Base-by-base conservation (phyloP, 2,329 filamentous ascomycete species). In the Colletotrichum incanum region DNA sequence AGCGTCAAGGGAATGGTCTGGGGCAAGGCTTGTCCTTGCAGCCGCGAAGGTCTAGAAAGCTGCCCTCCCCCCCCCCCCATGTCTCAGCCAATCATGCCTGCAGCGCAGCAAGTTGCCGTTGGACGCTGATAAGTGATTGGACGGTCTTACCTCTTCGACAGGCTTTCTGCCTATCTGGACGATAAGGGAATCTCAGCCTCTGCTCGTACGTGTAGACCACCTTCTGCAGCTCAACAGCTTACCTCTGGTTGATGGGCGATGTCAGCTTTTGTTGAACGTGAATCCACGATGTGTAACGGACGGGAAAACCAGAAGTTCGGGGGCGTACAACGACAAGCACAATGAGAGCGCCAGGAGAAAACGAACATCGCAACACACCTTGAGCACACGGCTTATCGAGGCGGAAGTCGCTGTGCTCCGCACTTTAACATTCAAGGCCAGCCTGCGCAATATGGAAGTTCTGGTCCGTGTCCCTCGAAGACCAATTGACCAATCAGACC, bases 1-100 rank as follows among this genome's bases (percentile, higher is more conserved):
- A 55, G 26, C 37, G 31, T 20, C 55, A 39, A 49, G 66, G 60
- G 61, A 54, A 16, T n/a, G 55, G 39, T 45, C 43, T 23, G 12
- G 34, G 31, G 54, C 65, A 72, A 34, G 69, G 64, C 58, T 39
- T 65, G 37, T 63, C 70, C 70, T 64, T 59, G 66, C 39, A 67
- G 41, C 39, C 16, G 28, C 39, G 18, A 67, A 50, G 34, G 65
- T 55, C 54, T 56, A 43, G 28, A 47, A 52, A 50, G n/a, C 43
- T 31, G 43, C 7, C 18, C 28, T 4, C 28, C 28, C 28, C 28
- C 28, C 59, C 26, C 59, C 34, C 5, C 50, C 56, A 23, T 23
- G 37, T 34, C 18, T 11, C 16, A 23, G 31, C 60, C 66, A 73
- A 73, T 71, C 60, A 66, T 20, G 16, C 11, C 47, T 52, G 45